Evolutionary conservation across 2,329 filamentous ascomycete species (phyloP).

Genomic region (Whalleya microplaca): DNA sequence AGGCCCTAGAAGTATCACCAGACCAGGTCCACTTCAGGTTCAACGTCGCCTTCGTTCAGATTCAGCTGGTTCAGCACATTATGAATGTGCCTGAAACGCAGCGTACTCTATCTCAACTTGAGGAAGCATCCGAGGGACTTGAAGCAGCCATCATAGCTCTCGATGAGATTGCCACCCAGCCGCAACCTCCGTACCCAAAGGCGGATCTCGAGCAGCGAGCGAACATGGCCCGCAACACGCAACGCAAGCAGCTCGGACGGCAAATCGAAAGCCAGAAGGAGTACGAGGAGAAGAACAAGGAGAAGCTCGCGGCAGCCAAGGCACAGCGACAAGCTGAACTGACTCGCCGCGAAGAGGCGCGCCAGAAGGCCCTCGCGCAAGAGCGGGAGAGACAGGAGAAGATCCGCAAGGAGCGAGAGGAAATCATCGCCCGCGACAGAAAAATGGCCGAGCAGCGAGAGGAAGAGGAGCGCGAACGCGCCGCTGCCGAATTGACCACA

Average conservation of each 20-base stretch:
- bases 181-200: slow-evolving; percentile 82
- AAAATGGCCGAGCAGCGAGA: slow-evolving; percentile 70
- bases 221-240: slow-evolving; percentile 95
- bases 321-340: slow-evolving; percentile 81
- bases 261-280: slow-evolving; percentile 83
- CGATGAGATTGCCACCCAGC: slow-evolving; percentile 65
- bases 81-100: slow-evolving; percentile 75
- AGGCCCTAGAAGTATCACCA: slow-evolving; percentile 77
- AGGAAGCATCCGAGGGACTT: slow-evolving; percentile 78
- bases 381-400: slow-evolving; percentile 77
- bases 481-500: slow-evolving; percentile 79
- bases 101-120: slow-evolving; percentile 77
- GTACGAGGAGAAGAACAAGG: slow-evolving; percentile 91
- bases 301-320: slow-evolving; percentile 81
- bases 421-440: slow-evolving; percentile 77
- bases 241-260: slow-evolving; percentile 87
- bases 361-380: slow-evolving; percentile 66
- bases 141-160: slow-evolving; percentile 81
- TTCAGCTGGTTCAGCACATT: slow-evolving; percentile 85
- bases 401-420: slow-evolving; percentile 83
- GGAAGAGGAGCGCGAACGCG: slow-evolving; percentile 69
- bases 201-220: slow-evolving; percentile 91
- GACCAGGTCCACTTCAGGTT: slow-evolving; percentile 93
- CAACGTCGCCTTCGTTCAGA: slow-evolving; percentile 97
- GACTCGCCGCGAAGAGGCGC: slow-evolving; percentile 75